A percentile compares a stretch with the other conserved stretches of the same genome.
Evolutionary conservation across 2,329 filamentous ascomycete genomes (phyloP).

Genomic region (Neonectria ditissima): DNA sequence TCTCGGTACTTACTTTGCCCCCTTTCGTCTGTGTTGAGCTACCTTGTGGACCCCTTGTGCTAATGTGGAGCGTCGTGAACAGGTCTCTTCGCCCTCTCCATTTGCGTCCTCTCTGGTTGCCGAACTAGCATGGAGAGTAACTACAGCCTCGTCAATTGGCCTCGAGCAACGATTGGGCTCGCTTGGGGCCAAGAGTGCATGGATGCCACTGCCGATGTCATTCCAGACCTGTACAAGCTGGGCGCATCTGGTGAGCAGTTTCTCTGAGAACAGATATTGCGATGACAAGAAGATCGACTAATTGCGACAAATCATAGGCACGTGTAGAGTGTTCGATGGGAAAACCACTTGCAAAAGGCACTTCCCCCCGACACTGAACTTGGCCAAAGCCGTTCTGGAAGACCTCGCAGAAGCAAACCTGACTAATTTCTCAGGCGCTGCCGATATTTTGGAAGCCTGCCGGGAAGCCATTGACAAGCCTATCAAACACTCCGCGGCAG

Average conservation of each 20-base stretch:
- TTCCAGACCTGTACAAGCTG: constrained; percentile 33
- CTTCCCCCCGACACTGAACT: constrained; percentile 35
- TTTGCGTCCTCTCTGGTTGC: constrained; percentile 36
- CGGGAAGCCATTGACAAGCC: constrained; percentile 26
- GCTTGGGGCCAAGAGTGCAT: constrained; percentile 33
- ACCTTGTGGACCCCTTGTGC: background rate
- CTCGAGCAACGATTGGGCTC: constrained; percentile 28
- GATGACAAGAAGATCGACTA: background rate
- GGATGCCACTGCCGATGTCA: constrained; percentile 19
- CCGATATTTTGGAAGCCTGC: constrained; percentile 18
- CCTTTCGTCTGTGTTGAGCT: background rate
- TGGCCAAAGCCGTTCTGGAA: constrained; percentile 30
- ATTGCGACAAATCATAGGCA: constrained; percentile 9
- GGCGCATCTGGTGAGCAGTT: constrained; percentile 27
- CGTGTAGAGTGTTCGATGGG: constrained; percentile 26
- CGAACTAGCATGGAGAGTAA: constrained; percentile 29
- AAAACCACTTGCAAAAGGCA: constrained; percentile 23
- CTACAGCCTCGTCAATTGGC: constrained; percentile 37
- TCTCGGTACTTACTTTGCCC: constrained; percentile 15
- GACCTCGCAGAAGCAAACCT: constrained; percentile 21
- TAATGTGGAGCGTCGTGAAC: background rate
- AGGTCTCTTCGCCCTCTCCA: constrained; percentile 34
- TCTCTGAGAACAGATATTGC: rapidly evolving
- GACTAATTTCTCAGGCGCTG: background rate
- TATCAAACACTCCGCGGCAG: constrained; percentile 24